These are phyloP conservation scores for Rhamnella rubrinervis DNA, from an alignment of 331 rosid species.

Conservation along the genomic window DNA sequence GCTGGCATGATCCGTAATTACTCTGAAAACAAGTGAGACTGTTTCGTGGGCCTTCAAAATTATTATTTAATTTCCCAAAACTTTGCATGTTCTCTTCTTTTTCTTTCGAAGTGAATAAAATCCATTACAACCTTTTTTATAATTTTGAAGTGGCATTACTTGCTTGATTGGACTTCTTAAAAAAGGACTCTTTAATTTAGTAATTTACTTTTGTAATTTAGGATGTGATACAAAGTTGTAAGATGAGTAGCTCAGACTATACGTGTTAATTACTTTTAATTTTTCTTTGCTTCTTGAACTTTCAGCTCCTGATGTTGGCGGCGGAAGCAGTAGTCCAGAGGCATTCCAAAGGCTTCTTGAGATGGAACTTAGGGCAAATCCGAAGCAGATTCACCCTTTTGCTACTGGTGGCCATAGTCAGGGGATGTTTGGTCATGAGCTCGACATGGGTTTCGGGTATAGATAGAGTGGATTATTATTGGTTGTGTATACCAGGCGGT, in stretches of 20 bases:
- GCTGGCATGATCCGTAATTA: neutral
- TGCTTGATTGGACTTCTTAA: too few relatives aligned
- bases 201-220: too few relatives aligned
- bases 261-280: neutral
- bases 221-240: too few relatives aligned
- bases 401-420: slow-evolving; percentile 45
- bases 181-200: too few relatives aligned
- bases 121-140: too few relatives aligned
- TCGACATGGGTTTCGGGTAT: slow-evolving; percentile 81
- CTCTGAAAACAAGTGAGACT: neutral
- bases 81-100: neutral
- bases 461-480: slow-evolving; percentile 42
- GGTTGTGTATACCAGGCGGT: slow-evolving; percentile 47
- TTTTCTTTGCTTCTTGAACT: slow-evolving; percentile 13
- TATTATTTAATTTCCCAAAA: neutral
- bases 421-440: slow-evolving; percentile 58
- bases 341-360: slow-evolving; percentile 79
- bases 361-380: slow-evolving; percentile 75
- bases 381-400: slow-evolving; percentile 44
- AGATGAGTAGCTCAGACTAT: too few relatives aligned
- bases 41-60: neutral
- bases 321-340: slow-evolving; percentile 78
- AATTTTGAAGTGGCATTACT: too few relatives aligned
- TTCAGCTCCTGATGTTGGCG: slow-evolving; percentile 57
- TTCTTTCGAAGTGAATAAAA: neutral